A percentile compares a stretch with the other conserved stretches of the same genome.
These are phyloP conservation scores for Podospora fimiseda DNA, from an alignment of 495 filamentous ascomycete genomes.

Conservation along the genomic window DNA sequence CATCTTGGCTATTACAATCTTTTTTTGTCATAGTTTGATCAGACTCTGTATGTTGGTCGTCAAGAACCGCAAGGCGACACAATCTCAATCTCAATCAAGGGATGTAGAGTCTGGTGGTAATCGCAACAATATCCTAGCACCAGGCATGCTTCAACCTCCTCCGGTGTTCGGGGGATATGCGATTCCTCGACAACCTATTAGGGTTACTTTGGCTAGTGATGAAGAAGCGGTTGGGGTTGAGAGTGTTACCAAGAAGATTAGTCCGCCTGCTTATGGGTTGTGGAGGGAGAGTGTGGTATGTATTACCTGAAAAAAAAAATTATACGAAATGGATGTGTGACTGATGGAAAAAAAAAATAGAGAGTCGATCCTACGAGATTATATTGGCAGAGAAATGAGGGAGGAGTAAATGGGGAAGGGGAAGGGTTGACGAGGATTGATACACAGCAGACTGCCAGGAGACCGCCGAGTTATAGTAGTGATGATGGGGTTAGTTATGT, in stretches of 20 bases:
- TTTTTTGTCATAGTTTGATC: slow-evolving; percentile 73
- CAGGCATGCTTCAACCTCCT: slow-evolving; percentile 11
- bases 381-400: slow-evolving; percentile 62
- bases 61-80: slow-evolving; percentile 27
- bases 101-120: too few relatives aligned
- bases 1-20: slow-evolving; percentile 63
- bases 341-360: slow-evolving; percentile 26
- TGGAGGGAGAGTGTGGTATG: slow-evolving; percentile 79
- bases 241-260: slow-evolving; percentile 47
- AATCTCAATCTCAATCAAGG: too few relatives aligned
- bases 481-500: slow-evolving; percentile 67
- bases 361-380: slow-evolving; percentile 73
- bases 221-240: slow-evolving; percentile 53
- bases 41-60: slow-evolving; percentile 60
- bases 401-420: slow-evolving; percentile 14
- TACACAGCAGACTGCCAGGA: slow-evolving; percentile 18
- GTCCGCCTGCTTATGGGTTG: slow-evolving; percentile 81
- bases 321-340: not conserved
- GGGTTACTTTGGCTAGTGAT: slow-evolving; percentile 54
- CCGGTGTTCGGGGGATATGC: slow-evolving; percentile 42
- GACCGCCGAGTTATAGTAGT: slow-evolving; percentile 65
- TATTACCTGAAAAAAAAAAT: too few relatives aligned
- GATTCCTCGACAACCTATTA: slow-evolving; percentile 55
- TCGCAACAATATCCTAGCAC: slow-evolving; percentile 40
- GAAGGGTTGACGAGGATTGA: slow-evolving; percentile 1